Percentiles rank a stretch among this genome's conserved stretches.
Conservation (phyloP, 257 asterid genomes). For the Solanum bulbocastanum region DNA sequence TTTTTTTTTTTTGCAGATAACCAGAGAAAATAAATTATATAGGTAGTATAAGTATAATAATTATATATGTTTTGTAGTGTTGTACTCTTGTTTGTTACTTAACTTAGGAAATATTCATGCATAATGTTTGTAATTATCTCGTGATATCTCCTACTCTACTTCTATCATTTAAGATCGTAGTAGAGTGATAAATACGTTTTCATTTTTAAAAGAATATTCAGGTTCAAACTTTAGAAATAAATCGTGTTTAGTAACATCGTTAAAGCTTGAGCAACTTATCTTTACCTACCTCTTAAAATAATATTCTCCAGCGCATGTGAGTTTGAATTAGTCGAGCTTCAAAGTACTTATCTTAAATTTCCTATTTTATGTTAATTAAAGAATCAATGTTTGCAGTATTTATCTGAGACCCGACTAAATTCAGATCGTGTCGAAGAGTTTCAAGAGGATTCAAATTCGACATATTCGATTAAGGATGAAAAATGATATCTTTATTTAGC, state of each 20-base stretch:
- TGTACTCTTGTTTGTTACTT: not conserved
- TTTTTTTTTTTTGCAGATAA: not conserved
- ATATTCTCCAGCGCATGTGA: not conserved
- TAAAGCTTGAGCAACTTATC: not conserved
- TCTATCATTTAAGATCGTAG: not conserved
- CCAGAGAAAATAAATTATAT: not conserved
- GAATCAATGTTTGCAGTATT: not conserved
- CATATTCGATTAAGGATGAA: not conserved
- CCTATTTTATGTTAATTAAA: not conserved
- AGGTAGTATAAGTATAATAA: not conserved
- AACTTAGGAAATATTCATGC: not conserved
- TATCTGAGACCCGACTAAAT: not conserved
- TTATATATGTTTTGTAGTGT: not conserved
- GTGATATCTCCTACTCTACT: not conserved
- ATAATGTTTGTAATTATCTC: not conserved
- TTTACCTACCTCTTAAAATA: not conserved
- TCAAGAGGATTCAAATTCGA: not conserved
- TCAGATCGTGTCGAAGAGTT: not conserved
- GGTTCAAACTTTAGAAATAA: too few relatives aligned
- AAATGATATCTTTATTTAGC: not conserved
- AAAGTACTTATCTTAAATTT: not conserved
- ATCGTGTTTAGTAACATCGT: not conserved
- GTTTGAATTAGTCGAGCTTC: not conserved
- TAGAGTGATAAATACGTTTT: not conserved
- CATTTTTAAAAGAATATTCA: accelerated